These are phyloP conservation scores for Lunularia cruciata DNA, from an alignment of 225 moss, liverwort and hornwort genomes.

Conservation along the genomic window DNA sequence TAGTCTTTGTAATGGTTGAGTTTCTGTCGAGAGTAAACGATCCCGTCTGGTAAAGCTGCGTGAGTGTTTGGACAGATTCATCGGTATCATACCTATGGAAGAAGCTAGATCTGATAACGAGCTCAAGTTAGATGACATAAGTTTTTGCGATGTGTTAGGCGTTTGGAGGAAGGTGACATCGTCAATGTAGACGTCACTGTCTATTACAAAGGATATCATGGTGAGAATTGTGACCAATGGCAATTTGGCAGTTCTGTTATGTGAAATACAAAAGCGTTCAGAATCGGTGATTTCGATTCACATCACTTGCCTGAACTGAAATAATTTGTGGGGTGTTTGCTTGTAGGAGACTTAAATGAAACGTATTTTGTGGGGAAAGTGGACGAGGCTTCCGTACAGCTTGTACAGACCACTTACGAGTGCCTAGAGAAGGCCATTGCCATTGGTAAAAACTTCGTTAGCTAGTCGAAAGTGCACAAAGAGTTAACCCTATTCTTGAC, in stretches of 20 bases:
- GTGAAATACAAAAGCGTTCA: background rate
- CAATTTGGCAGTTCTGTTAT: background rate
- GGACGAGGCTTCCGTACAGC: slow-evolving; percentile 69
- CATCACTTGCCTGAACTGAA: too few relatives aligned
- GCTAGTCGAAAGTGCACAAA: too few relatives aligned
- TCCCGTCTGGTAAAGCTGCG: too few relatives aligned
- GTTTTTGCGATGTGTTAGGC: slow-evolving; percentile 39
- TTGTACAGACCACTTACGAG: slow-evolving; percentile 86
- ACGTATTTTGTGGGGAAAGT: slow-evolving; percentile 92
- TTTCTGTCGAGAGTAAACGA: too few relatives aligned
- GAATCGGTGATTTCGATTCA: too few relatives aligned
- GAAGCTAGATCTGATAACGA: too few relatives aligned
- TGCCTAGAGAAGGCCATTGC: slow-evolving; percentile 90
- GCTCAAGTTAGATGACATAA: background rate
- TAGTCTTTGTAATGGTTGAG: too few relatives aligned
- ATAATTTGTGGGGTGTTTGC: background rate
- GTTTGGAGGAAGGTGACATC: slow-evolving; percentile 87
- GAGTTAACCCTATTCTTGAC: too few relatives aligned
- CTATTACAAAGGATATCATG: slow-evolving; percentile 84
- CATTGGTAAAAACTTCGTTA: slow-evolving; percentile 56
- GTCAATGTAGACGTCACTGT: slow-evolving; percentile 84
- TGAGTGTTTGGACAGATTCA: too few relatives aligned
- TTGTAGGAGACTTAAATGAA: slow-evolving; percentile 87
- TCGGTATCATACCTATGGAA: too few relatives aligned
- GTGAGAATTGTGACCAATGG: slow-evolving; percentile 29